phyloP scores from a whole-genome alignment of 108 stramenopile species.

The Parietichytrium sp. region DNA sequence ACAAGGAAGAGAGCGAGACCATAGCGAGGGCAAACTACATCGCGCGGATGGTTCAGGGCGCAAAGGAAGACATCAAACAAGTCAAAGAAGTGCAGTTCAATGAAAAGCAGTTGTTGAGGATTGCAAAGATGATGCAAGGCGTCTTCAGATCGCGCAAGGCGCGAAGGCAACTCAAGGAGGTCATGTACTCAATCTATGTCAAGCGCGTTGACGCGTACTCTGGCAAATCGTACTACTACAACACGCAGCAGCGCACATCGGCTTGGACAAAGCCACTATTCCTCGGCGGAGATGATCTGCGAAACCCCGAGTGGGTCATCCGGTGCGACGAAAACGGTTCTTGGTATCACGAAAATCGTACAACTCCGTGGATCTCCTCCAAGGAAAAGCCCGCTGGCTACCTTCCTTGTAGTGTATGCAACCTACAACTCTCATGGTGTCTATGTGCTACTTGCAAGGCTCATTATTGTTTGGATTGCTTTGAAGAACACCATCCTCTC shows the following conservation, averaged over 20 bases:
- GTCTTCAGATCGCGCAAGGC: background rate
- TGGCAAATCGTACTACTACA: conserved; percentile 20
- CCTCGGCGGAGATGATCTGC: background rate
- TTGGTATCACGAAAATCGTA: background rate
- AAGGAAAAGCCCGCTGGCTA: background rate
- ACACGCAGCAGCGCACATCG: conserved; percentile 1
- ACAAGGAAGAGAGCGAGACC: background rate
- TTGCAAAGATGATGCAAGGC: background rate
- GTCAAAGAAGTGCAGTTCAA: background rate
- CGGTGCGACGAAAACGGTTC: conserved; percentile 15
- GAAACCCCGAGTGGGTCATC: conserved; percentile 11
- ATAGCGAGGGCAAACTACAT: conserved; percentile 9
- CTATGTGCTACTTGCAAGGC: background rate
- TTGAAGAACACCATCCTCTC: conserved; percentile 13
- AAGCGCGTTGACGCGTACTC: conserved; percentile 34
- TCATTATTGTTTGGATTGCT: conserved; percentile 22
- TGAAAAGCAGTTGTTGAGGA: conserved; percentile 10
- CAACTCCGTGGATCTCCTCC: background rate
- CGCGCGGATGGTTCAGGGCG: background rate
- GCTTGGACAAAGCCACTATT: conserved; percentile 29
- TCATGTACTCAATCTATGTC: background rate
- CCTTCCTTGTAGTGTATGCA: background rate
- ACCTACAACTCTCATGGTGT: background rate
- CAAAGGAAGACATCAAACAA: conserved; percentile 17
- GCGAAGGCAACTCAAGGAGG: background rate